Percentiles rank a stretch among this genome's conserved stretches.
Evolutionary conservation across 2,329 filamentous ascomycete genomes (phyloP).

Genomic region (Aspergillus tanneri): DNA sequence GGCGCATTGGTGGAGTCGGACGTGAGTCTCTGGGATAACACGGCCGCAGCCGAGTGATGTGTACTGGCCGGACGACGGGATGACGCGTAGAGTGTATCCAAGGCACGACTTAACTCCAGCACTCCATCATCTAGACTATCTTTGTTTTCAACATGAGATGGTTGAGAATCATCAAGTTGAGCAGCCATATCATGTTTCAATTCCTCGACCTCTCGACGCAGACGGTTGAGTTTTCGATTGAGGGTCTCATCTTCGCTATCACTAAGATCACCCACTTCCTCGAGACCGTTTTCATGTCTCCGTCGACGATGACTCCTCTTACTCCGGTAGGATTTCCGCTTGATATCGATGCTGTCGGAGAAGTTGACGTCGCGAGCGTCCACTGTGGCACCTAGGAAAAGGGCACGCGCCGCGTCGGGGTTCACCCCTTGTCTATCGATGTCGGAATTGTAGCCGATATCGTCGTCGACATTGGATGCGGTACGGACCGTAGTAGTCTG

Average conservation of each 20-base stretch:
- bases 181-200: constrained; percentile 55
- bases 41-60: constrained; percentile 35
- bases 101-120: constrained; percentile 66
- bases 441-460: constrained; percentile 51
- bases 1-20: constrained; percentile 14
- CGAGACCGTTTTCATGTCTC: constrained; percentile 44
- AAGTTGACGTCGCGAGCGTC: constrained; percentile 81
- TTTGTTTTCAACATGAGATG: constrained; percentile 46
- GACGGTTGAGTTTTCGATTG: constrained; percentile 73
- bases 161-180: constrained; percentile 54
- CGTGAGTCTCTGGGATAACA: constrained; percentile 37
- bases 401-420: constrained; percentile 73
- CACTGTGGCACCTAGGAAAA: constrained; percentile 73
- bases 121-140: constrained; percentile 56
- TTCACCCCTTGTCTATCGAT: constrained; percentile 77
- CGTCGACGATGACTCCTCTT: constrained; percentile 67
- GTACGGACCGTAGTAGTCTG: constrained; percentile 57
- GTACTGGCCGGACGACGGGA: constrained; percentile 25
- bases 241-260: constrained; percentile 78
- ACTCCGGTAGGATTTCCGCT: constrained; percentile 79
- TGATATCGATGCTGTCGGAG: constrained; percentile 80
- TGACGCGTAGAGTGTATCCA: constrained; percentile 61
- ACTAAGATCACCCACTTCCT: constrained; percentile 71
- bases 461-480: constrained; percentile 57
- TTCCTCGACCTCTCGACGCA: constrained; percentile 80